Base-by-base conservation (phyloP, 2,329 filamentous ascomycete species). In the Phoma herbarum region DNA sequence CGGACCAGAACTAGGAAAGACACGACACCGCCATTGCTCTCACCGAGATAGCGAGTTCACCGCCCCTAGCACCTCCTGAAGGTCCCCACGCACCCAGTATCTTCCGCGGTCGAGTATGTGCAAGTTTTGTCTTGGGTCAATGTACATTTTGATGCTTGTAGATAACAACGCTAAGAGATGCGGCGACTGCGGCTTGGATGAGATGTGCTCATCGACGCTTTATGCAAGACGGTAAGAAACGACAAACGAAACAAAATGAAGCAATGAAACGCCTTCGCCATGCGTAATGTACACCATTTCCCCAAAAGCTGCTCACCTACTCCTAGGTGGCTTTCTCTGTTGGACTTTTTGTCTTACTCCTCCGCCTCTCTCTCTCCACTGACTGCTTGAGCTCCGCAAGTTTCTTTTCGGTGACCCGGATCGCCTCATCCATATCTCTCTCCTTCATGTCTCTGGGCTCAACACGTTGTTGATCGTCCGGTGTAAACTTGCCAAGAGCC, bases 321-420 rank as follows among this genome's bases (percentile, higher is more conserved):
- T 9, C 11, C 20, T 41, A 54, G 22, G 51, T 39, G 7, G 47
- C 51, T 41, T 66, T 60, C 46, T 71, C 70, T 39, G 65, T 66
- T 3, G 61, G 61, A 29, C 67, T 70, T 25, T 63, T 66, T 1
- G 67, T 67, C 7, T 52, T 59, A 26, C 61, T 64, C 20, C 56
- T 68, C 29, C 61, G 56, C 52, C 68, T 69, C 56, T 71, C 64
- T 37, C 66, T 65, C 43, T 61, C 58, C 50, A 94, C 83, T 28
- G 92, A 90, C 41, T 85, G 84, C 77, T 93, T 93, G 62, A 99
- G 79, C 41, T 90, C 86, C 54, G 85, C 84, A 29, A 99, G 80
- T 71, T 91, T 90, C 80, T 97, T 90, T 74, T 97, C 92, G 2
- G 94, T 97, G 28, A 96, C 86, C 52, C 86, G 82, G 60, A 97